Percentiles rank a stretch among this genome's conserved stretches.
These are phyloP conservation scores for Penicillium robsamsonii DNA, from an alignment of 495 filamentous ascomycete genomes.

Conservation along the genomic window DNA sequence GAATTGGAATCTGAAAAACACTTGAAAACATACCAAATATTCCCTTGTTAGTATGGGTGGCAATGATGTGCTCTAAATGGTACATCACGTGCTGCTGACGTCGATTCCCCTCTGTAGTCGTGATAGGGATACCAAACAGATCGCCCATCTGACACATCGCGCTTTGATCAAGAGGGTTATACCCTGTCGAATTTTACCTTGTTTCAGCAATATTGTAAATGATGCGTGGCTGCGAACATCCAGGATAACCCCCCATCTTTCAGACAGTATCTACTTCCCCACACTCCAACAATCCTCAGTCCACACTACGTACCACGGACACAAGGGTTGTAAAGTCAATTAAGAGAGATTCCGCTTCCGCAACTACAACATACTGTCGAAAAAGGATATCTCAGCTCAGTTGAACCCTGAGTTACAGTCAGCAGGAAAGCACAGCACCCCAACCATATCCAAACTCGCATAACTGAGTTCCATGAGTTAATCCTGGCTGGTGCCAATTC, in stretches of 20 bases:
- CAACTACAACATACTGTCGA: background rate
- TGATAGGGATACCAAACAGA: background rate
- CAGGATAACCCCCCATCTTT: background rate
- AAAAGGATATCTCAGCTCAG: background rate
- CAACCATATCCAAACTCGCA: background rate
- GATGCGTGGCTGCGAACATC: background rate
- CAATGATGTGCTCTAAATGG: background rate
- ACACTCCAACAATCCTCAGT: background rate
- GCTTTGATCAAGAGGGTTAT: background rate
- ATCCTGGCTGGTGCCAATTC: background rate
- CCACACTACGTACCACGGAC: background rate
- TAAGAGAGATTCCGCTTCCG: background rate
- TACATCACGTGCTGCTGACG: conserved; percentile 12
- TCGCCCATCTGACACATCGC: background rate
- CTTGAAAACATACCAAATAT: background rate
- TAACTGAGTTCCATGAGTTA: background rate
- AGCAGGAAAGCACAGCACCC: background rate
- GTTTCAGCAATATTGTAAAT: background rate
- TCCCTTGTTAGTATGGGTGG: background rate
- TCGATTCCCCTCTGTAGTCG: background rate
- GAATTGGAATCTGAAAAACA: conserved; percentile 8
- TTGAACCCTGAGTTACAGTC: background rate
- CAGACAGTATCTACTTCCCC: background rate
- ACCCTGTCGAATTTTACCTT: background rate
- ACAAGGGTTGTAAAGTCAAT: background rate